phyloP scores from a whole-genome alignment of 345 rosid species.

The Populus davidiana region DNA sequence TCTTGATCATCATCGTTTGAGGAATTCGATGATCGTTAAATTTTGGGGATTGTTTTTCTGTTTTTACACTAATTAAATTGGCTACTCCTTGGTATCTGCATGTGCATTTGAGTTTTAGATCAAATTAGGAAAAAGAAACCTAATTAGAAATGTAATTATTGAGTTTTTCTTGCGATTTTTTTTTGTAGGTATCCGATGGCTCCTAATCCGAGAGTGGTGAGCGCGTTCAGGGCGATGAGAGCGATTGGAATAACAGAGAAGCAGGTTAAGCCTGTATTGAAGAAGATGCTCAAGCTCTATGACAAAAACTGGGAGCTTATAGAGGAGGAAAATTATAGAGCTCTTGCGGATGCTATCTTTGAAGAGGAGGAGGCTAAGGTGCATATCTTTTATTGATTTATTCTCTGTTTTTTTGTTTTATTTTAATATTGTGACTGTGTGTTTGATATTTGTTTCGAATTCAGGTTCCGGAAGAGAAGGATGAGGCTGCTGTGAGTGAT shows the following conservation, averaged over 20 bases:
- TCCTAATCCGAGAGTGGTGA: constrained; percentile 43
- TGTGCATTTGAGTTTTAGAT: not conserved
- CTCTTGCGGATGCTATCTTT: constrained; percentile 81
- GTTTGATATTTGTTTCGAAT: constrained; percentile 11
- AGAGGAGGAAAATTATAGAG: constrained; percentile 81
- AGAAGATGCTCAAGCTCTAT: constrained; percentile 59
- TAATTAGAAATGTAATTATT: not conserved
- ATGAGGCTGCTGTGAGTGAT: constrained; percentile 38
- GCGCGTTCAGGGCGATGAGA: constrained; percentile 69
- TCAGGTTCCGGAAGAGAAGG: constrained; percentile 43
- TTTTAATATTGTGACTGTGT: not conserved
- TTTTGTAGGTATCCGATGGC: constrained; percentile 34
- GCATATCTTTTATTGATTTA: not conserved
- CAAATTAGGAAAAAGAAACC: not conserved
- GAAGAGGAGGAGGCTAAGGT: constrained; percentile 73
- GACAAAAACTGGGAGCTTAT: constrained; percentile 84
- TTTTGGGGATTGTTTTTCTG: not conserved
- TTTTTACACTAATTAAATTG: no score
- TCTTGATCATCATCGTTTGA: not conserved
- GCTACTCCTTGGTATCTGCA: not conserved
- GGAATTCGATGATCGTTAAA: no score
- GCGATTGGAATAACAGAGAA: constrained; percentile 52
- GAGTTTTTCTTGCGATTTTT: not conserved
- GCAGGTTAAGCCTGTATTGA: constrained; percentile 66
- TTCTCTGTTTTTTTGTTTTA: not conserved